A percentile compares a stretch with the other conserved stretches of the same genome.
Evolutionary conservation across 768 basidiomycete species (phyloP).

Genomic region (Boletellus emodensis): DNA sequence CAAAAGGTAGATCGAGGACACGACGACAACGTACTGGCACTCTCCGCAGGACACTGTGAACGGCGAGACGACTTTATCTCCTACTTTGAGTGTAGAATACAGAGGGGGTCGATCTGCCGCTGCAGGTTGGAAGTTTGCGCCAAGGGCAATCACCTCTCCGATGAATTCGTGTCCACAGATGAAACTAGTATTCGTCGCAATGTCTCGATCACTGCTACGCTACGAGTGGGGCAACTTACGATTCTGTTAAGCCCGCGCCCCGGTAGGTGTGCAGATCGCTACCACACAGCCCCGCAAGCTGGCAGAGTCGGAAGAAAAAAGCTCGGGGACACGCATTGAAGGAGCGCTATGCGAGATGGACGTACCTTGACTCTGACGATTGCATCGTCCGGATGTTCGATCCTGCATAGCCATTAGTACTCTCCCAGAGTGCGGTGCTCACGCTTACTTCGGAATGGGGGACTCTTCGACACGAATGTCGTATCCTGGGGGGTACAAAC

Average conservation of each 20-base stretch:
- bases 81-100: slow-evolving; percentile 61
- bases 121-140: slow-evolving; percentile 48
- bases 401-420: slow-evolving; percentile 35
- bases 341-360: neutral
- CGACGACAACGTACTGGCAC: slow-evolving; percentile 57
- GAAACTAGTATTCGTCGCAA: slow-evolving; percentile 38
- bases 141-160: slow-evolving; percentile 67
- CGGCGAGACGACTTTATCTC: slow-evolving; percentile 76
- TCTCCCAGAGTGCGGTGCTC: neutral
- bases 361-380: slow-evolving; percentile 70
- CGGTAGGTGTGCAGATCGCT: slow-evolving; percentile 76
- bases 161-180: slow-evolving; percentile 76
- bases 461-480: slow-evolving; percentile 67
- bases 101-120: slow-evolving; percentile 51
- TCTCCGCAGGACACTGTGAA: slow-evolving; percentile 84
- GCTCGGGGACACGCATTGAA: neutral
- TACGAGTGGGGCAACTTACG: slow-evolving; percentile 36
- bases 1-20: neutral
- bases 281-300: slow-evolving; percentile 69
- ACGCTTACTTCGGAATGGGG: slow-evolving; percentile 51
- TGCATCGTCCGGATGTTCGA: slow-evolving; percentile 71
- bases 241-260: slow-evolving; percentile 50
- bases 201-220: neutral
- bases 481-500: slow-evolving; percentile 65
- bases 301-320: neutral